Evolutionary conservation across 371 early-diverging fungal species (phyloP).

Genomic region (Mortierella sp.): DNA sequence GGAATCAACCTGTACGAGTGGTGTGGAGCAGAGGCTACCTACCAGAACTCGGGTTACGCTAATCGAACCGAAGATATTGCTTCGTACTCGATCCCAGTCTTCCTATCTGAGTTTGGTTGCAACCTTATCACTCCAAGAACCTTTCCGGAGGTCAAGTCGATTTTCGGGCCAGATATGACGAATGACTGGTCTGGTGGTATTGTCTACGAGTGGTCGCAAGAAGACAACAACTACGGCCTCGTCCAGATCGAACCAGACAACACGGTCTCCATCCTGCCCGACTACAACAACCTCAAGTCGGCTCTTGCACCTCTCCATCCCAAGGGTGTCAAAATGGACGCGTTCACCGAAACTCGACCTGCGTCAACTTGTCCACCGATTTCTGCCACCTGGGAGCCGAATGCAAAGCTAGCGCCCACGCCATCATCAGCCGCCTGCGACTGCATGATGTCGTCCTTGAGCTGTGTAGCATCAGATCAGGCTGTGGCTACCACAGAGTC

Average conservation of each 20-base stretch:
- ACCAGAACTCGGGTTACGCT: slow-evolving; percentile 67
- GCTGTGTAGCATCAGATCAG: slow-evolving; percentile 66
- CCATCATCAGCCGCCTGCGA: slow-evolving; percentile 75
- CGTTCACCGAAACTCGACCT: slow-evolving; percentile 50
- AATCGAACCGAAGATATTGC: slow-evolving; percentile 67
- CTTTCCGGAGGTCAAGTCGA: slow-evolving; percentile 69
- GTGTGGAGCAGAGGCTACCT: slow-evolving; percentile 64
- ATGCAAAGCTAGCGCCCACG: slow-evolving; percentile 69
- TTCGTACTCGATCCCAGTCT: slow-evolving; percentile 67
- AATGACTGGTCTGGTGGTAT: slow-evolving; percentile 79
- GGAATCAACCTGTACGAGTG: slow-evolving; percentile 78
- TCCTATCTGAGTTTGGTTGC: slow-evolving; percentile 76
- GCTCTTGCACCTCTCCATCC: slow-evolving; percentile 57
- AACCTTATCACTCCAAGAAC: slow-evolving; percentile 63
- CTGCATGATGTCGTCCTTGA: slow-evolving; percentile 73
- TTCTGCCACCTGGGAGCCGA: slow-evolving; percentile 67
- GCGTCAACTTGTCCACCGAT: slow-evolving; percentile 65
- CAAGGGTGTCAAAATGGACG: slow-evolving; percentile 61
- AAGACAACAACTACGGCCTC: slow-evolving; percentile 82
- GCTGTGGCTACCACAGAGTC: slow-evolving; percentile 44
- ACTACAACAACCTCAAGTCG: slow-evolving; percentile 60
- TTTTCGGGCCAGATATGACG: slow-evolving; percentile 78
- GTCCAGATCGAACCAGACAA: slow-evolving; percentile 66
- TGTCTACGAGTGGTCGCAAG: slow-evolving; percentile 84
- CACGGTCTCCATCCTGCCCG: slow-evolving; percentile 54